A percentile compares a stretch with the other conserved stretches of the same genome.
Evolutionary conservation across 768 basidiomycete species (phyloP).

Genomic region (Suillus hirtellus): DNA sequence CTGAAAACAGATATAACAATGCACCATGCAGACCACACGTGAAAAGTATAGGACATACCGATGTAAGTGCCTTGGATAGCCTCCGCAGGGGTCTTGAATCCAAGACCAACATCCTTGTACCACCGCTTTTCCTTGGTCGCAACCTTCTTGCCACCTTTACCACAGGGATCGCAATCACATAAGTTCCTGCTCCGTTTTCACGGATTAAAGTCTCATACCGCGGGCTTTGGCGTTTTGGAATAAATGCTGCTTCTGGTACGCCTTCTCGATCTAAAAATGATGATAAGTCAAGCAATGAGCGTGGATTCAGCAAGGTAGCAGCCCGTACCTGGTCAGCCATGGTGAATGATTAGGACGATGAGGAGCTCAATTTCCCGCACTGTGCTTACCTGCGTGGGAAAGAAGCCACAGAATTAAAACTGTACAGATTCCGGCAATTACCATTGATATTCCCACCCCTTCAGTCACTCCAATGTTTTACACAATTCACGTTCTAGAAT

Average conservation of each 20-base stretch:
- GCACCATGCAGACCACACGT: background rate
- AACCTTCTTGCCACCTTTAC: conserved; percentile 80
- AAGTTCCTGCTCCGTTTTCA: conserved; percentile 12
- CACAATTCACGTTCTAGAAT: background rate
- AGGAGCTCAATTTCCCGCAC: conserved; percentile 10
- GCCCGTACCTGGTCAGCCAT: conserved; percentile 65
- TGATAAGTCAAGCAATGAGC: conserved; percentile 1
- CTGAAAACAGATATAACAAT: conserved; percentile 38
- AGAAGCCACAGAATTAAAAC: conserved; percentile 41
- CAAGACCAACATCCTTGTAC: conserved; percentile 98
- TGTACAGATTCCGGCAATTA: conserved; percentile 41
- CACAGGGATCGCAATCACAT: conserved; percentile 13
- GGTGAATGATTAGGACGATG: conserved; percentile 24
- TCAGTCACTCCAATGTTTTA: background rate
- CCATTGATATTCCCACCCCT: conserved; percentile 23
- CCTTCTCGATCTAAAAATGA: conserved; percentile 81
- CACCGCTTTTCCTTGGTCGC: conserved; percentile 95
- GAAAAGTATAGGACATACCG: conserved; percentile 52
- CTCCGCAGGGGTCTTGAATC: conserved; percentile 94
- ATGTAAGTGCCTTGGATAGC: conserved; percentile 97
- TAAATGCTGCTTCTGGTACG: conserved; percentile 96
- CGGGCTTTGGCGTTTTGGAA: conserved; percentile 97
- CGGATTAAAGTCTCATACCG: conserved; percentile 55
- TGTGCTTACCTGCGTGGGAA: conserved; percentile 19
- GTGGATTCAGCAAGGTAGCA: background rate